Percentiles rank a stretch among this genome's conserved stretches.
phyloP scores from a whole-genome alignment of 306 rosid genomes.

The Quercus dentata region DNA sequence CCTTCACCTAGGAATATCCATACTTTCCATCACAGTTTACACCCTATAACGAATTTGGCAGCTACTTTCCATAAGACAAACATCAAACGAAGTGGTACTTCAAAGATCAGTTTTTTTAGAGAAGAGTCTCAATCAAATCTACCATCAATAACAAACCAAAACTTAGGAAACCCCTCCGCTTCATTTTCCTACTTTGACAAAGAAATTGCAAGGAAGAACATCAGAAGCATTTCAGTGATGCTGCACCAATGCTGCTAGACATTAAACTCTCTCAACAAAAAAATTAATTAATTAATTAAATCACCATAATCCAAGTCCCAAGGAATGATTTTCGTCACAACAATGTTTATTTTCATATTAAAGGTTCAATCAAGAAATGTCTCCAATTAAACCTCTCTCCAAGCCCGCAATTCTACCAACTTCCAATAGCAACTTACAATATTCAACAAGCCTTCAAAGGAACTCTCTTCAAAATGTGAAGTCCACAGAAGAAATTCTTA shows the following conservation, averaged over 20 bases:
- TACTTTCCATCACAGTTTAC: neutral
- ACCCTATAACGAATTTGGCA: neutral
- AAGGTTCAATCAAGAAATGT: too few species aligned
- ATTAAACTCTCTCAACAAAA: too few species aligned
- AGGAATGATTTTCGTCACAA: too few species aligned
- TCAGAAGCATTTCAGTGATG: neutral
- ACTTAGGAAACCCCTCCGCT: neutral
- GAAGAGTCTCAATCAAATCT: neutral
- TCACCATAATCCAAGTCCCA: too few species aligned
- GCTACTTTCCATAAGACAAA: neutral
- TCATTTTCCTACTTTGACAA: neutral
- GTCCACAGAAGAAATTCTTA: too few species aligned
- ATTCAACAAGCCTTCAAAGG: neutral
- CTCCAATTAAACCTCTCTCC: too few species aligned
- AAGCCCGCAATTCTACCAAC: too few species aligned
- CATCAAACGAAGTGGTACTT: neutral
- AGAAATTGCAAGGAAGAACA: neutral
- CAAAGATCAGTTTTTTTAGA: neutral
- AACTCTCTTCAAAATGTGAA: neutral
- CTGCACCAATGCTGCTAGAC: neutral
- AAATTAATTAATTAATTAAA: too few species aligned
- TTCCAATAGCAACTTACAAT: neutral
- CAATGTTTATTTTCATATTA: too few species aligned
- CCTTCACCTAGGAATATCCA: neutral
- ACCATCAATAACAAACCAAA: neutral